Evolutionary conservation across 371 early-diverging fungal species (phyloP).

Genomic region (Saksenaea vasiformis): DNA sequence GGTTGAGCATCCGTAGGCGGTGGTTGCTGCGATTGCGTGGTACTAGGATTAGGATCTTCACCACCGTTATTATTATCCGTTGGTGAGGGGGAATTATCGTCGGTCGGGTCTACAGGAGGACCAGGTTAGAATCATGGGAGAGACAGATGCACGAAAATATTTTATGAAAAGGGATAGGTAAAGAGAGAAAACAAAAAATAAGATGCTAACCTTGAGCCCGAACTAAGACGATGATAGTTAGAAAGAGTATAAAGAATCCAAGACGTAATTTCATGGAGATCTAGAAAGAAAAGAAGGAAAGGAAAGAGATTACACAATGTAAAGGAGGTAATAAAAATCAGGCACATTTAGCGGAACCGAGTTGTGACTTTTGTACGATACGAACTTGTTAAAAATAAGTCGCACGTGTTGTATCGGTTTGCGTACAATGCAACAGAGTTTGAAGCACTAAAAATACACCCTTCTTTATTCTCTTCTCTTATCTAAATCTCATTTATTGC

Average conservation of each 20-base stretch:
- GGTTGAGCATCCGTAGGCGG: background rate
- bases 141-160: conserved; percentile 5
- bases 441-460: background rate
- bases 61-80: background rate
- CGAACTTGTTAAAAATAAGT: background rate
- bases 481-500: background rate
- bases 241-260: background rate
- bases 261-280: background rate
- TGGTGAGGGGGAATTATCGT: background rate
- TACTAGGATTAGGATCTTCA: background rate
- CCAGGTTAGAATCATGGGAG: too few relatives aligned
- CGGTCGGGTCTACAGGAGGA: background rate
- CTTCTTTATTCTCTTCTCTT: background rate
- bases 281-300: background rate
- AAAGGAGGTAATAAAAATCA: background rate
- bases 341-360: conserved; percentile 1
- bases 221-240: background rate
- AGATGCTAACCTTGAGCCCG: background rate
- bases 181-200: background rate
- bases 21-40: background rate
- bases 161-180: background rate
- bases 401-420: background rate
- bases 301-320: background rate
- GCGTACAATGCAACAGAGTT: background rate
- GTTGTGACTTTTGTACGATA: background rate